Evolutionary conservation across 176 grass and related monocot genomes (phyloP).

Genomic region (Paspalum vaginatum): DNA sequence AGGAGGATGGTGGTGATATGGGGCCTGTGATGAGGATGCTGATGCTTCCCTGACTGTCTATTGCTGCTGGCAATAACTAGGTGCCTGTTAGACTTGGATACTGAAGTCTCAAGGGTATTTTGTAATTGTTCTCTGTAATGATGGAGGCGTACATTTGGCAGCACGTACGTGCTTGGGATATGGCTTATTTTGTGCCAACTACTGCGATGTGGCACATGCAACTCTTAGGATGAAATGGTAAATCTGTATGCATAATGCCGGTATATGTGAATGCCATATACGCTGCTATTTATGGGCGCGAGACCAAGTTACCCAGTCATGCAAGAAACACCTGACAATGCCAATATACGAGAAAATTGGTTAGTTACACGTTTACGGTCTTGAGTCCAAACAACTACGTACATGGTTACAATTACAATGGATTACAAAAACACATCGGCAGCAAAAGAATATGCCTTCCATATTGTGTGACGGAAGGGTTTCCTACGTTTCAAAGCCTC

Average conservation of each 20-base stretch:
- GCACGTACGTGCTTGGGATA: neutral
- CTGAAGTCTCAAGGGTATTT: neutral
- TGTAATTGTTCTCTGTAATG: neutral
- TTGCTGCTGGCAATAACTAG: neutral
- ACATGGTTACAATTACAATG: neutral
- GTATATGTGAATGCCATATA: neutral
- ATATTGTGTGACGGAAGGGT: neutral
- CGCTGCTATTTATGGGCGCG: neutral
- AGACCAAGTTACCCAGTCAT: neutral
- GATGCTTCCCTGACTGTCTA: neutral
- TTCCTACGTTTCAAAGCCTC: neutral
- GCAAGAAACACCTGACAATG: neutral
- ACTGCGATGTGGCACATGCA: too few species aligned
- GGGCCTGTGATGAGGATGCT: neutral
- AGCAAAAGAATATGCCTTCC: constrained; percentile 29
- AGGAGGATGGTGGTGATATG: neutral
- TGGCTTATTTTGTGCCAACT: too few species aligned
- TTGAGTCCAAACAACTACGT: neutral
- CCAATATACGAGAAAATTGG: neutral
- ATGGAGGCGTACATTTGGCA: neutral
- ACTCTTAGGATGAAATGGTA: neutral
- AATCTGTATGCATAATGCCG: neutral
- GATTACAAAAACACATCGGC: neutral
- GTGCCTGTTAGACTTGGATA: neutral
- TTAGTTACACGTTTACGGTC: neutral